These are phyloP conservation scores for Hortaea sp. DNA, from an alignment of 2,329 filamentous ascomycete genomes.

Conservation along the genomic window DNA sequence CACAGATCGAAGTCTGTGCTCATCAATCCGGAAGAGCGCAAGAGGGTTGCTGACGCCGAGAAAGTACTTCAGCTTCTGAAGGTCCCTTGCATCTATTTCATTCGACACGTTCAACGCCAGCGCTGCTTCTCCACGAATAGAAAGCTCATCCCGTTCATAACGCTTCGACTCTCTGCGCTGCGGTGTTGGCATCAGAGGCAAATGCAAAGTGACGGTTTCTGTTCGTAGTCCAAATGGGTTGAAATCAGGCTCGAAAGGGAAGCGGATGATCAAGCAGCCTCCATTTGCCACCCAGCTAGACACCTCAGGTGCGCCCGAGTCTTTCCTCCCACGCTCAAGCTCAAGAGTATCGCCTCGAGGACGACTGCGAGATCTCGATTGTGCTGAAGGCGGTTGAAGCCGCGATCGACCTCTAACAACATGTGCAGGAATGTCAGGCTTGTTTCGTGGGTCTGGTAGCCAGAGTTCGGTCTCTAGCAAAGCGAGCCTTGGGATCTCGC, in stretches of 20 bases:
- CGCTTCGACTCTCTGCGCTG: conserved; percentile 48
- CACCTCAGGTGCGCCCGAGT: conserved; percentile 16
- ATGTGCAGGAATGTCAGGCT: neutral
- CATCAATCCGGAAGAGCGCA: conserved; percentile 57
- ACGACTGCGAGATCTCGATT: conserved; percentile 1
- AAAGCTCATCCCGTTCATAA: conserved; percentile 52
- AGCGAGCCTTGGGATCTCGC: conserved; percentile 60
- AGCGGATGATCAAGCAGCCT: conserved; percentile 56
- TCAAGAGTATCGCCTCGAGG: conserved; percentile 6
- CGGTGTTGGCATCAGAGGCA: conserved; percentile 54
- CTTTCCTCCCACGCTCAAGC: conserved; percentile 1
- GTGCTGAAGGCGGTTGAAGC: neutral
- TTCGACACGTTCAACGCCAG: conserved; percentile 35
- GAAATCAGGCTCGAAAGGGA: conserved; percentile 41
- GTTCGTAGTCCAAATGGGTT: conserved; percentile 11
- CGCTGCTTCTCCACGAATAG: conserved; percentile 53
- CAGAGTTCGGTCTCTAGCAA: conserved; percentile 58
- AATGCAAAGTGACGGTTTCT: conserved; percentile 50
- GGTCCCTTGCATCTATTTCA: conserved; percentile 43
- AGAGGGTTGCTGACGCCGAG: conserved; percentile 58
- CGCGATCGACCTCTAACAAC: neutral
- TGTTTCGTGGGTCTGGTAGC: conserved; percentile 46
- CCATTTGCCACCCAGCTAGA: conserved; percentile 42
- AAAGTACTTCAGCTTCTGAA: conserved; percentile 53
- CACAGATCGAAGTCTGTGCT: conserved; percentile 45